Evolutionary conservation across 371 early-diverging fungal genomes (phyloP), one percentile per base, ranked within the genome.

Genomic region (Rhizopus stolonifer): DNA sequence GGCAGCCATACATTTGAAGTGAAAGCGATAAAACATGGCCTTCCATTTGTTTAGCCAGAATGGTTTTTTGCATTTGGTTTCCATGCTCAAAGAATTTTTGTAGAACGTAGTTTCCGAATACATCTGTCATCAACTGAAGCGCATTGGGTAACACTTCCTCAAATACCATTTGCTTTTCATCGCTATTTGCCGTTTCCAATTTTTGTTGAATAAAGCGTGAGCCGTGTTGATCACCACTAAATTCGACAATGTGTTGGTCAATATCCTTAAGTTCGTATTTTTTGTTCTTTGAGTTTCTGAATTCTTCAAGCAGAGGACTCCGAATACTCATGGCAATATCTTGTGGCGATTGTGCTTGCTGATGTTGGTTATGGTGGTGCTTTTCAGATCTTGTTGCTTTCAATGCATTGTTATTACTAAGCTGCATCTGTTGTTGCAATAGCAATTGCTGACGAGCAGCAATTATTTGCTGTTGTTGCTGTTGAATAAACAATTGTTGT

Each of bases 91-190:
- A 97, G 65, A 99, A 95, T 81, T 99, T 99, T 79, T 99, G 99
- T 45, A 99, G 88, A 39, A 99, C 99, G 67, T 99, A 99, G 80
- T 99, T 99, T 43, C 99, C 99, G 88, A 99, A 99, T 2, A 99
- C 97, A 69, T 99, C 99, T 0, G 95, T 94, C 93, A 95, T 97
- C 38, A 99, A 79, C 52, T 96, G 95, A 31, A 95, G 73, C 0
- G 95, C 88, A 56, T 91, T 87, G 33, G 97, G 95, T 34, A 90
- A 74, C 22, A 99, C 92, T 73, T 99, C 96, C 22, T 93, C 88
- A 80, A 99, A 99, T 13, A 99, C 97, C 65, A 94, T 82, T 56
- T 91, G 88, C 77, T 95, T 95, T 59, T 99, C 99, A 43, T 96
- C 96, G 39, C 77, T 83, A 15, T 86, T 85, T 10, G 95, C 95